Percentiles rank a stretch among this genome's conserved stretches.
These are phyloP conservation scores for Breviolum minutum DNA, from an alignment of 73 alveolate genomes.

Conservation along the genomic window DNA sequence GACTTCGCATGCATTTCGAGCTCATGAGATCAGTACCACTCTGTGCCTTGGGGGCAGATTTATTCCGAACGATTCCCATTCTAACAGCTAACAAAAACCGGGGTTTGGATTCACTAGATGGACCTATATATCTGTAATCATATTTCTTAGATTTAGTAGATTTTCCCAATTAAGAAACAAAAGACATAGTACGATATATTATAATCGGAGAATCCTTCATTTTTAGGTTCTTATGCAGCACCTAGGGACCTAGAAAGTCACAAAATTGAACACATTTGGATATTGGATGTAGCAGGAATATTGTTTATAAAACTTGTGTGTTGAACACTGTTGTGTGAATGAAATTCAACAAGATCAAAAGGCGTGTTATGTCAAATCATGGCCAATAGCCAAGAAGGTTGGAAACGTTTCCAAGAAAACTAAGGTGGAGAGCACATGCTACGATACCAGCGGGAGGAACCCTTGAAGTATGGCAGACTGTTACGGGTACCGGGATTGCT, in stretches of 20 bases:
- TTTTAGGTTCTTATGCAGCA: not conserved
- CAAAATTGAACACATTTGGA: not conserved
- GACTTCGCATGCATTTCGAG: constrained; percentile 47
- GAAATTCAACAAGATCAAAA: not conserved
- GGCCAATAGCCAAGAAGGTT: not conserved
- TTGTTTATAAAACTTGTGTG: not conserved
- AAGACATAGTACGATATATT: not conserved
- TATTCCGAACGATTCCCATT: not conserved
- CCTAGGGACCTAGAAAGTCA: not conserved
- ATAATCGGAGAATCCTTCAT: not conserved
- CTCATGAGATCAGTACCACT: constrained; percentile 65
- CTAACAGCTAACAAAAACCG: too few relatives aligned
- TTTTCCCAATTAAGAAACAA: too few relatives aligned
- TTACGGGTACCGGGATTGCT: constrained; percentile 55
- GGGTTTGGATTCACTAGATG: not conserved
- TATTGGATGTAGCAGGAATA: not conserved
- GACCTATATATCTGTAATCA: not conserved
- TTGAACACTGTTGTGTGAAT: not conserved
- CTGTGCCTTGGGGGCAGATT: not conserved
- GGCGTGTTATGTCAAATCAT: not conserved
- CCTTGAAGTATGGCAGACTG: constrained; percentile 72
- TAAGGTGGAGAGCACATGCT: constrained; percentile 60
- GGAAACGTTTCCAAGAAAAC: not conserved
- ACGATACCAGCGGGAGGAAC: constrained; percentile 85
- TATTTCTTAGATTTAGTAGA: not conserved